Percentiles rank a stretch among this genome's conserved stretches.
Evolutionary conservation across 176 grass and related monocot genomes (phyloP).

Genomic region (Areca catechu): DNA sequence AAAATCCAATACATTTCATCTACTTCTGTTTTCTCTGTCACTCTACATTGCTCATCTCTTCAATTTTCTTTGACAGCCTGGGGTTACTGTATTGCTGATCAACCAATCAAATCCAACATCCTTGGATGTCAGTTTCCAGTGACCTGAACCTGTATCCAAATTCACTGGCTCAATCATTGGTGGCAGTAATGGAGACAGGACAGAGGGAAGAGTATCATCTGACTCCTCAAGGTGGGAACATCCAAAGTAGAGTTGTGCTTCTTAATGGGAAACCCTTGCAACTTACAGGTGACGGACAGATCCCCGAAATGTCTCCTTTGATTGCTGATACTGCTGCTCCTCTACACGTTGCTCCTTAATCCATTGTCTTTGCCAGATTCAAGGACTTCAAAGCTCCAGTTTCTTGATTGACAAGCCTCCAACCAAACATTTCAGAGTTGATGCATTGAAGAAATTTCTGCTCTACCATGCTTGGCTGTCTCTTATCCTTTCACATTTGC

Average conservation of each 20-base stretch:
- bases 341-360: constrained; percentile 22
- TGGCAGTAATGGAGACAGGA: neutral
- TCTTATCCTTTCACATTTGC: no score
- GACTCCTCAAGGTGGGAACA: constrained; percentile 30
- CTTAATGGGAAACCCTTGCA: constrained; percentile 38
- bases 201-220: constrained; percentile 50
- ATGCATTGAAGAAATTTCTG: no score
- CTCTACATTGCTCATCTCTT: no score
- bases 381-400: constrained; percentile 41
- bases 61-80: constrained; percentile 11
- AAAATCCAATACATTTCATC: neutral
- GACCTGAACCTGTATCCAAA: constrained; percentile 29
- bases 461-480: no score
- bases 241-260: constrained; percentile 38
- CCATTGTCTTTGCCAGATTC: constrained; percentile 35
- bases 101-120: constrained; percentile 49
- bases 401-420: constrained; percentile 4
- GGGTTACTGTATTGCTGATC: constrained; percentile 46
- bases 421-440: no score
- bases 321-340: constrained; percentile 19
- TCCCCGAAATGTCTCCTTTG: constrained; percentile 31
- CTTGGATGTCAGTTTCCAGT: constrained; percentile 27
- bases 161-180: neutral
- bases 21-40: neutral
- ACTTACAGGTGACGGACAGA: constrained; percentile 21